A percentile compares a stretch with the other conserved stretches of the same genome.
Evolutionary conservation across 1,284 basidiomycete genomes (phyloP).

Genomic region (Boletus smithii): DNA sequence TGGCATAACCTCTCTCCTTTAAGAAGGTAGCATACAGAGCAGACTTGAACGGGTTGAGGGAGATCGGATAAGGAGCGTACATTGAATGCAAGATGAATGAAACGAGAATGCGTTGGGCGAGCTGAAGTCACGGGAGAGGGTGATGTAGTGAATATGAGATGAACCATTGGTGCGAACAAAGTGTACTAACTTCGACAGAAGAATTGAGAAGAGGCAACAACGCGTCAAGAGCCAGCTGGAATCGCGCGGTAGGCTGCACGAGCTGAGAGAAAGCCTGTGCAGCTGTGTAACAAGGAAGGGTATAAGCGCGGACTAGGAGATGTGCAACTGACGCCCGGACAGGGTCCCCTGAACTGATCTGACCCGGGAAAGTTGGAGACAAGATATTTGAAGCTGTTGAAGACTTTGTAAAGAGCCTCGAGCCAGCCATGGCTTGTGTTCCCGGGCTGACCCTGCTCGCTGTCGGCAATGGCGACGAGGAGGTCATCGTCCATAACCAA

Average conservation of each 20-base stretch:
- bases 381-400: conserved; percentile 21
- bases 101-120: conserved; percentile 67
- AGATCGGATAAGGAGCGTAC: conserved; percentile 71
- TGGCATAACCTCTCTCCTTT: conserved; percentile 60
- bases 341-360: conserved; percentile 37
- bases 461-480: conserved; percentile 33
- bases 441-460: conserved; percentile 31
- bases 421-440: conserved; percentile 27
- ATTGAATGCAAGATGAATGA: conserved; percentile 73
- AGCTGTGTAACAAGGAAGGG: conserved; percentile 68
- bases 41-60: conserved; percentile 74
- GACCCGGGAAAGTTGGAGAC: conserved; percentile 30
- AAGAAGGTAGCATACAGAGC: conserved; percentile 61
- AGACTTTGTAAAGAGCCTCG: conserved; percentile 33
- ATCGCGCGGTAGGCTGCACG: conserved; percentile 66
- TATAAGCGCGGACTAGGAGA: conserved; percentile 58
- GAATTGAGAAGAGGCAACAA: conserved; percentile 65
- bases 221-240: conserved; percentile 75
- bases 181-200: conserved; percentile 47
- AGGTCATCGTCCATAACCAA: conserved; percentile 34
- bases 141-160: conserved; percentile 18
- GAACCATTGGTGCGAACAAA: conserved; percentile 3
- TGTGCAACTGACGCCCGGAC: conserved; percentile 54
- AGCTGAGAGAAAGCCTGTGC: conserved; percentile 69
- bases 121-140: conserved; percentile 42